Evolutionary conservation across 169 alveolate genomes (phyloP), one percentile per base, ranked within the genome.

Genomic region (Eimeria brunetti): DNA sequence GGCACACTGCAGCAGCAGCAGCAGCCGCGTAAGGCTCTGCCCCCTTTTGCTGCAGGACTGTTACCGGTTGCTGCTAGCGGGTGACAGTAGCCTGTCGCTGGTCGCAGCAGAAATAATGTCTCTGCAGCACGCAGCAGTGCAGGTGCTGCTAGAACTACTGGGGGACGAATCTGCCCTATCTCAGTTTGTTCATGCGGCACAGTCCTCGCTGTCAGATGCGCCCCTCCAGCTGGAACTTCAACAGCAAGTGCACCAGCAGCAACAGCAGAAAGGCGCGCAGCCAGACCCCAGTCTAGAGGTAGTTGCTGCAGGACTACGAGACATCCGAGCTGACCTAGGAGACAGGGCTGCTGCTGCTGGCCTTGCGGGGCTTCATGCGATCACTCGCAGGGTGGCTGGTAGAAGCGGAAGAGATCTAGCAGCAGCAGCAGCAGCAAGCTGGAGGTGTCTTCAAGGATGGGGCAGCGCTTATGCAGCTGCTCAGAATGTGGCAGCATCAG

Each of bases 381-480:
- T 85, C 44, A 81, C 92, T 2, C 58, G 64, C 41, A 36, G 80
- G 38, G 92, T 85, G 27, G 92, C 81, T 2, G 92, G 80, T 33
- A 62, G 51, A 64, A 11, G 56, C 76, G 24, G 62, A 44, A 41
- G 12, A 41, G 46, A 41, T 7, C 27, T 14, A 49, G 41, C 92
- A 9, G 92, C 92, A 56, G 92, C 92, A 41, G 92, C 92, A 20
- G 92, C 92, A 30, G 92, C 92, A 49, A 58, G 92, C 81, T 85
- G 92, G 92, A 49, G 92, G 44, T 85, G 92, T n/a, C 92, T 85
- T 0, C 92, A 85, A 18, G 62, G 92, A 6, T 85, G 92, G 92
- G 92, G 92, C 81, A 85, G 92, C 80, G 80, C 92, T 8, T 85
- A 85, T 46, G 80, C 92, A 16, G 92, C 92, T 60, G 76, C 92